Evolutionary conservation across 805 yeast species (phyloP), one percentile per base, ranked within the genome.

Genomic region (Tetrapisispora iriomotensis): DNA sequence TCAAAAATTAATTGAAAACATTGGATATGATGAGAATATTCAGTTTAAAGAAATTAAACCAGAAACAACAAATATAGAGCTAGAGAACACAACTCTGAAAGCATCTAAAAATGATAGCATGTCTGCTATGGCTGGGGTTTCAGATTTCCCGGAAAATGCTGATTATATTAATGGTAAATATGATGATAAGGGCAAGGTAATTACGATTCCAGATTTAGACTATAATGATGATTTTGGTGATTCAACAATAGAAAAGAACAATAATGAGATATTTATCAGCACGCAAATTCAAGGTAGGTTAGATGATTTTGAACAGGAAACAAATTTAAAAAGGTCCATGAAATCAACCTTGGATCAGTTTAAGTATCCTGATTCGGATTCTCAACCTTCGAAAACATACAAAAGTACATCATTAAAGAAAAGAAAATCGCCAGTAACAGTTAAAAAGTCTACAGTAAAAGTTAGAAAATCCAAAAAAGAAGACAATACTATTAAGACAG

Each of bases 251-350:
- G 18, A 22, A 13, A 21, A 15, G 5, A 15, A 18, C 4, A 22
- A 37, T 10, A 41, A 38, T 8, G 46, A 41, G 3, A 40, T 58
- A 6, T 49, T 60, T 20, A 43, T 60, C 3, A 53, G 47, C 25
- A 60, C 64, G 4, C 64, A 60, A 36, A 47, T 60, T 8, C 64
- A 60, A 39, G 42, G 62, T 27, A 42, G 50, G 19, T 31, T 60
- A 17, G 62, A 59, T 40, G 60, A 53, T 13, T 38, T 37, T 8
- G 54, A 56, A 19, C 44, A 42, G 6, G 51, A 55, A 18, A 34
- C 37, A 12, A 45, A 26, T 2, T 8, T 20, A 13, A 45, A 51
- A 20, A 40, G 42, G 12, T 39, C 32, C n/a, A 8, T 53, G 18
- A 47, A 44, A 38, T 29, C 42, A 5, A 42, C 40, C 25, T 40